Conservation (phyloP, 2,329 filamentous ascomycete genomes). For the Alternaria sp. region DNA sequence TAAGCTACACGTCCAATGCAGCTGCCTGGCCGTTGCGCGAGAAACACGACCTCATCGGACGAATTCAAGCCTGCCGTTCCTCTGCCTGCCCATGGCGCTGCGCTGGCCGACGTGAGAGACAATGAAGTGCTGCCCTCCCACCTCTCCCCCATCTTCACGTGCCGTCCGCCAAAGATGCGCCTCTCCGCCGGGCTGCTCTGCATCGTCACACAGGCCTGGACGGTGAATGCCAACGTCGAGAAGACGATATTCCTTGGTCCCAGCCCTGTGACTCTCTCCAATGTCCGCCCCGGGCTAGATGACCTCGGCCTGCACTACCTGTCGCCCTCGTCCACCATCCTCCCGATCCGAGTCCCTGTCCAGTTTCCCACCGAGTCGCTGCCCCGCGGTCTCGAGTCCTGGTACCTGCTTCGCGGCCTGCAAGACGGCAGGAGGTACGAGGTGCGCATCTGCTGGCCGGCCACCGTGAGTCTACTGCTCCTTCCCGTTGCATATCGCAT, state of each 20-base stretch:
- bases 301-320: conserved; percentile 70
- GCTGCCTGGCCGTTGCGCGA: conserved; percentile 9
- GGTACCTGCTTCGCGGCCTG: conserved; percentile 78
- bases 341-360: conserved; percentile 71
- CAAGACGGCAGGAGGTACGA: conserved; percentile 82
- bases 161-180: conserved; percentile 42
- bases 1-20: conserved; percentile 10
- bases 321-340: conserved; percentile 58
- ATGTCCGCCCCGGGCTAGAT: conserved; percentile 62
- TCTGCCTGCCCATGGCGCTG: conserved; percentile 10
- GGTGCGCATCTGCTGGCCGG: conserved; percentile 90
- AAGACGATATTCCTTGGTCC: conserved; percentile 89
- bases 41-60: neutral
- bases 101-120: conserved; percentile 23
- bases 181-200: conserved; percentile 38
- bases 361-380: conserved; percentile 66
- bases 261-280: conserved; percentile 61
- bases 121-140: neutral
- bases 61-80: neutral
- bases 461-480: conserved; percentile 69
- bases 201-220: conserved; percentile 42
- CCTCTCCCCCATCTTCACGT: neutral
- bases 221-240: conserved; percentile 76
- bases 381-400: conserved; percentile 69
- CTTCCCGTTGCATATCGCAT: neutral